Conservation (phyloP, 1,139 yeast genomes). For the Yamadazyma trypodendri region DNA sequence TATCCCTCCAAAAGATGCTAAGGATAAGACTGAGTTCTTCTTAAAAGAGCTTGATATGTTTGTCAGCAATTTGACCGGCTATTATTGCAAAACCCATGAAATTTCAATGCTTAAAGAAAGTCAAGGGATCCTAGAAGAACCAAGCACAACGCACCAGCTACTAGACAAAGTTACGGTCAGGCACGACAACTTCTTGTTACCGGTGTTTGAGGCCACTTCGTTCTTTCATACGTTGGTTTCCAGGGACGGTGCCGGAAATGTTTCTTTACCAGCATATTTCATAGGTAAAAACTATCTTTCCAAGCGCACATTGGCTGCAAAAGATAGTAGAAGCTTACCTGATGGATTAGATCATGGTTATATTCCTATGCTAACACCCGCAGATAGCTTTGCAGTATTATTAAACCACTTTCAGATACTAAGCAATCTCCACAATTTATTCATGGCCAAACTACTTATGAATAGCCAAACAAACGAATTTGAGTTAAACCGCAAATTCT, state of each 20-base stretch:
- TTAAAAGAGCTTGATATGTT: conserved; percentile 27
- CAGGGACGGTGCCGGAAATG: conserved; percentile 33
- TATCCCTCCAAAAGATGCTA: neutral
- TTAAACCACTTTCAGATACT: conserved; percentile 43
- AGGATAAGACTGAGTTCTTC: conserved; percentile 19
- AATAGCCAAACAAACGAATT: conserved; percentile 3
- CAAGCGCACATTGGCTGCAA: conserved; percentile 14
- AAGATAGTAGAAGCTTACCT: conserved; percentile 16
- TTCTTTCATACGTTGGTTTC: conserved; percentile 38
- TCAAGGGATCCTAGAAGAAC: conserved; percentile 11
- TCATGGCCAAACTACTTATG: conserved; percentile 3
- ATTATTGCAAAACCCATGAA: conserved; percentile 21
- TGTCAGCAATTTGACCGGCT: conserved; percentile 24
- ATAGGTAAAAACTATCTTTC: conserved; percentile 34
- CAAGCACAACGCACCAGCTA: conserved; percentile 12
- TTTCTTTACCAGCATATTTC: conserved; percentile 33
- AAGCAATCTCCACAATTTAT: conserved; percentile 20
- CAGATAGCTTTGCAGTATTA: conserved; percentile 25
- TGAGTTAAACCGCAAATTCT: conserved; percentile 15
- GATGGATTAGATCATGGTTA: conserved; percentile 32
- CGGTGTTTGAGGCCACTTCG: conserved; percentile 32
- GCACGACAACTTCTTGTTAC: conserved; percentile 39
- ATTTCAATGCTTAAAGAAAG: conserved; percentile 32
- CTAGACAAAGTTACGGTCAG: conserved; percentile 31
- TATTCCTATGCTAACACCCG: conserved; percentile 23